Evolutionary conservation across 2,329 filamentous ascomycete species (phyloP).

Genomic region (Cladophialophora exuberans): DNA sequence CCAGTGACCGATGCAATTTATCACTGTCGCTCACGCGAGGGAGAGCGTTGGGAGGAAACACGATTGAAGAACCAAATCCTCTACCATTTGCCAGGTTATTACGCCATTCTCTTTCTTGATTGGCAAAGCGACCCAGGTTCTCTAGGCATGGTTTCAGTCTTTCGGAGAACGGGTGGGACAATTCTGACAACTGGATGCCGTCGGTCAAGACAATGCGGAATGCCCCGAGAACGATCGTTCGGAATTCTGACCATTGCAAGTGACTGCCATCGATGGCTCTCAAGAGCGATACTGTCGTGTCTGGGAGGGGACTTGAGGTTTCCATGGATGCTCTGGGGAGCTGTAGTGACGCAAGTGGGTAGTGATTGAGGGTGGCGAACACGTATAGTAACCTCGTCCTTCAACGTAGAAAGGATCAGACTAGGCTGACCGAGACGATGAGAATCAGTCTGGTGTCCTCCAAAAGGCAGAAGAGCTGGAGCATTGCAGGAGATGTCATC

Average conservation of each 20-base stretch:
- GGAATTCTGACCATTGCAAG: slow-evolving; percentile 31
- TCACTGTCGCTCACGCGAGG: slow-evolving; percentile 17
- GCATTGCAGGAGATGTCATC: slow-evolving; percentile 6
- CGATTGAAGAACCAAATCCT: slow-evolving; percentile 29
- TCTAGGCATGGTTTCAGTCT: slow-evolving; percentile 19
- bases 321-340: slow-evolving; percentile 3
- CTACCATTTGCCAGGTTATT: slow-evolving; percentile 19
- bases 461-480: slow-evolving; percentile 1
- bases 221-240: slow-evolving; percentile 26
- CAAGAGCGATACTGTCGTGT: slow-evolving; percentile 22
- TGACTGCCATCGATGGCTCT: slow-evolving; percentile 31
- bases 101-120: slow-evolving; percentile 28
- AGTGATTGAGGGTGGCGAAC: neutral
- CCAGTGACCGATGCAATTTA: slow-evolving; percentile 22
- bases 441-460: too few species aligned
- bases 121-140: slow-evolving; percentile 15
- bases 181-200: slow-evolving; percentile 16
- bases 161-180: slow-evolving; percentile 23
- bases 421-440: too few species aligned
- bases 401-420: too few species aligned
- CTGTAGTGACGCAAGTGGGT: neutral
- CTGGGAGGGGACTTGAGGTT: slow-evolving; percentile 11
- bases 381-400: neutral
- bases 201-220: slow-evolving; percentile 26
- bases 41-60: slow-evolving; percentile 32